Evolutionary conservation across 2,329 filamentous ascomycete genomes (phyloP), one percentile per base, ranked within the genome.

Genomic region (Elsinoe australis): DNA sequence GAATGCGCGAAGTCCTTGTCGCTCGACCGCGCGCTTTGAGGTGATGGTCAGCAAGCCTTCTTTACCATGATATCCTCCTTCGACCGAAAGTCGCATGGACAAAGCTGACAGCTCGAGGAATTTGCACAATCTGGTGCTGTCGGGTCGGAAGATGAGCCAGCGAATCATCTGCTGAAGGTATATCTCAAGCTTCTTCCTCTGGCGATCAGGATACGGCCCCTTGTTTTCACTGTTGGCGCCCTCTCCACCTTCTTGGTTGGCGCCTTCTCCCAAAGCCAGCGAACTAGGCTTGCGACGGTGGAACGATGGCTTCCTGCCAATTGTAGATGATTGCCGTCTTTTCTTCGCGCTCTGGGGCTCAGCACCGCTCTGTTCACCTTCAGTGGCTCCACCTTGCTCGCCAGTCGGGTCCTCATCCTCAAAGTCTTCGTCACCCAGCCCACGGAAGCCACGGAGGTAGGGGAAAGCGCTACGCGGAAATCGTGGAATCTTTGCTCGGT

Each of bases 1-100:
- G 50, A 54, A 50, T 12, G 50, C 47, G 12, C 52, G 38, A 6
- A 50, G 48, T 12, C 55, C 54, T 31, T 58, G 57, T 12, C 63
- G 49, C 38, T 64, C 62, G 12, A 57, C 51, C 26, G 89, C 83
- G 55, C 83, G 83, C 52, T 88, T 78, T 4, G 87, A 94, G 58
- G 94, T 86, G 54, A 98, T 95, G 56, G 94, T 82, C 55, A 98
- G 73, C 62, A 85, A 89, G 12, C 92, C 94, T 67, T 98, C 94
- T 65, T 98, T 98, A 51, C 92, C 94, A 61, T 98, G 92, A 59
- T 95, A 96, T 58, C 89, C 94, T 21, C 88, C 89, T 66, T 98
- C 94, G 0, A 90, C 88, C 18, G 92, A 92, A 42, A 98, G 77
- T 39, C 94, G 82, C 42, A 98, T 88, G 17, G 92, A 92, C 4